Evolutionary conservation across 106 monocot genomes (phyloP).

Genomic region (Acorus calamus): DNA sequence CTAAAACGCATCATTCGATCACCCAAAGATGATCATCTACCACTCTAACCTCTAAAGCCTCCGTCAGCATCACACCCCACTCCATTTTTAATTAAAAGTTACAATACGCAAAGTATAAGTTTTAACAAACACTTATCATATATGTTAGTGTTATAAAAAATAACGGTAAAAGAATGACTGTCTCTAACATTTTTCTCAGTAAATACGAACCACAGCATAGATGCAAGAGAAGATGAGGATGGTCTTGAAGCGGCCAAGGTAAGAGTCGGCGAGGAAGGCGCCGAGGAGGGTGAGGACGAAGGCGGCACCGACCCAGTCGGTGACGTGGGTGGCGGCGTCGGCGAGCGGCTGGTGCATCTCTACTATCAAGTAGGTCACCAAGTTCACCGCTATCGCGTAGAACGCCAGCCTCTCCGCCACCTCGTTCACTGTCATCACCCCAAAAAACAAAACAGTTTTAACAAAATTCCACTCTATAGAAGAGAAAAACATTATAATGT

Average conservation of each 20-base stretch:
- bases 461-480: background rate
- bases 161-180: background rate
- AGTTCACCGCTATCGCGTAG: constrained; percentile 24
- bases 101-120: too few relatives aligned
- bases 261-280: constrained; percentile 40
- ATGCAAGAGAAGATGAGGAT: constrained; percentile 32
- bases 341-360: constrained; percentile 21
- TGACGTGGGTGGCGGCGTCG: constrained; percentile 23
- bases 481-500: background rate
- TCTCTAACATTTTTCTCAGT: too few relatives aligned
- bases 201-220: constrained; percentile 18
- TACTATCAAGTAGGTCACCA: constrained; percentile 24
- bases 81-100: too few relatives aligned
- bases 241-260: constrained; percentile 40
- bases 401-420: constrained; percentile 44
- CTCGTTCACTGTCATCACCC: constrained; percentile 25
- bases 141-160: background rate
- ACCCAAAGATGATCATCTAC: too few relatives aligned
- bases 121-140: too few relatives aligned
- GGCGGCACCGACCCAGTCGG: constrained; percentile 33
- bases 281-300: constrained; percentile 33
- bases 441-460: background rate
- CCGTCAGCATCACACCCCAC: too few relatives aligned
- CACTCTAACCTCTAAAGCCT: too few relatives aligned
- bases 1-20: too few relatives aligned